Percentiles rank a stretch among this genome's conserved stretches.
These are phyloP conservation scores for Pythium phragmitis DNA, from an alignment of 352 stramenopile genomes.

Conservation along the genomic window DNA sequence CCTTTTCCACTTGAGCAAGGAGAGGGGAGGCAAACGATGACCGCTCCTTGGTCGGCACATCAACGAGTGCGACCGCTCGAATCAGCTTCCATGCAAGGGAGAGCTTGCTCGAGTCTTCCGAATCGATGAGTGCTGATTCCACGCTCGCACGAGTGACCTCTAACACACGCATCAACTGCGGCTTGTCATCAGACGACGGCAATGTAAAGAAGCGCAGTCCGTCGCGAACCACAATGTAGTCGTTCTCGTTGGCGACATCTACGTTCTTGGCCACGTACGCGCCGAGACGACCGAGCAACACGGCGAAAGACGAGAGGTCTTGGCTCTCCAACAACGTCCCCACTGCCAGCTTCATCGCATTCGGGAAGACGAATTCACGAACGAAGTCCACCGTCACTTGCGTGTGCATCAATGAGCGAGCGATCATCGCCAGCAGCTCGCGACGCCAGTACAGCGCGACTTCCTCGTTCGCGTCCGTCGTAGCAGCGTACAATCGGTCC, in stretches of 20 bases:
- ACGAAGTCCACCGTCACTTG: conserved; percentile 57
- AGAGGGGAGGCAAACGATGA: conserved; percentile 42
- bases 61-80: conserved; percentile 52
- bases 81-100: conserved; percentile 76
- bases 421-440: conserved; percentile 53
- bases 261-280: conserved; percentile 51
- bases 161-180: conserved; percentile 1
- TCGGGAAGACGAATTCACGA: conserved; percentile 52
- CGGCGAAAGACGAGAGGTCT: conserved; percentile 47
- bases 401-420: conserved; percentile 47
- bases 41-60: conserved; percentile 39
- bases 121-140: conserved; percentile 3
- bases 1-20: conserved; percentile 30
- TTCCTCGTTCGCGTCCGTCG: conserved; percentile 9
- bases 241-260: conserved; percentile 45
- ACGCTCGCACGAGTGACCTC: conserved; percentile 2
- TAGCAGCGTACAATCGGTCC: conserved; percentile 40
- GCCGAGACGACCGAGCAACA: conserved; percentile 53
- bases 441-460: conserved; percentile 45
- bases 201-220: conserved; percentile 39
- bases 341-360: conserved; percentile 51
- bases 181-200: not conserved
- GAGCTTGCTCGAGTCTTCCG: conserved; percentile 25
- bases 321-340: conserved; percentile 38
- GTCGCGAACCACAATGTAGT: conserved; percentile 42